These are phyloP conservation scores for Zygnema circumcarinatum DNA, from an alignment of 139 green algal species.

Conservation along the genomic window DNA sequence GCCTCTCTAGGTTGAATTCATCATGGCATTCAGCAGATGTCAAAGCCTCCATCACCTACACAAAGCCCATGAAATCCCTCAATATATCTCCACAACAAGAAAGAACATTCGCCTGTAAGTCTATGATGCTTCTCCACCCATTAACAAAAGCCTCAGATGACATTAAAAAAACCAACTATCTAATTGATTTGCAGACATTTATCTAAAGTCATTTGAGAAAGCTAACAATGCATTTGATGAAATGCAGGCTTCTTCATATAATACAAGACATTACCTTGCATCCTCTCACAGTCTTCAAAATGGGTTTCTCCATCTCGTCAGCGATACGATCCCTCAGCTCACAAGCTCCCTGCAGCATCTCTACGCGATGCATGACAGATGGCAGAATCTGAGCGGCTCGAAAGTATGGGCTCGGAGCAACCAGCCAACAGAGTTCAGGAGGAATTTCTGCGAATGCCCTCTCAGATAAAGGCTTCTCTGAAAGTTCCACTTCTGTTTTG, in stretches of 20 bases:
- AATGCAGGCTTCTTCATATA: too few relatives aligned
- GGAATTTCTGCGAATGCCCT: not conserved
- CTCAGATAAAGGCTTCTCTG: not conserved
- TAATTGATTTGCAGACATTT: too few relatives aligned
- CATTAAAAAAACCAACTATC: too few relatives aligned
- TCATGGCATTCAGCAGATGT: constrained; percentile 27
- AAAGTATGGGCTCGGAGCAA: constrained; percentile 2
- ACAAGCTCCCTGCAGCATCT: constrained; percentile 21
- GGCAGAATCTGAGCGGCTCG: constrained; percentile 16
- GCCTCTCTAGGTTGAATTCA: constrained; percentile 25
- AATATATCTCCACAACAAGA: too few relatives aligned
- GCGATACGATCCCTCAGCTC: constrained; percentile 21
- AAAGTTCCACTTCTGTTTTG: too few relatives aligned
- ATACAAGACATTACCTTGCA: not conserved
- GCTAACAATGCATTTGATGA: too few relatives aligned
- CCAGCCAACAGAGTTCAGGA: constrained; percentile 1
- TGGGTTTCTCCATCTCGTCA: not conserved
- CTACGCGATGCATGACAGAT: constrained; percentile 35
- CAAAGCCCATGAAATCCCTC: not conserved
- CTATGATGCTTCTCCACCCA: too few relatives aligned
- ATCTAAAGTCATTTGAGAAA: too few relatives aligned
- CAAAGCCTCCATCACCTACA: constrained; percentile 43
- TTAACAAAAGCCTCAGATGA: too few relatives aligned
- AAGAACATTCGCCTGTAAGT: too few relatives aligned
- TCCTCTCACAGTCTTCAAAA: not conserved